Evolutionary conservation across 257 asterid species (phyloP).

Genomic region (Eucommia ulmoides): DNA sequence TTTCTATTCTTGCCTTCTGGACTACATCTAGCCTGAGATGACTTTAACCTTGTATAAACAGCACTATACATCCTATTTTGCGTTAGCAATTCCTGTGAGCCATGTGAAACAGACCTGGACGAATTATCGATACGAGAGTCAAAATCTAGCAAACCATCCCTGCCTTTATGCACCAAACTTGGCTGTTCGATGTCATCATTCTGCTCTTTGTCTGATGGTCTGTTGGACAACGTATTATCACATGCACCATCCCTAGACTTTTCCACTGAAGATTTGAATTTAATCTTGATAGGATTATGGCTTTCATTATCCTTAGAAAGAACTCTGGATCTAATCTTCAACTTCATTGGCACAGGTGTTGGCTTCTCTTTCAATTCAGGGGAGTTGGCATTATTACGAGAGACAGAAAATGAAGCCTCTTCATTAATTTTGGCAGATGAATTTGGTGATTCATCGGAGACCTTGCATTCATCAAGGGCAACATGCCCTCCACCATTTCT

Average conservation of each 20-base stretch:
- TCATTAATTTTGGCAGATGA: constrained; percentile 20
- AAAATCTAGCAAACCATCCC: constrained; percentile 17
- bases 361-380: constrained; percentile 28
- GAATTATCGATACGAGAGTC: constrained; percentile 28
- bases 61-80: constrained; percentile 59
- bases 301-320: constrained; percentile 31
- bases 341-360: constrained; percentile 35
- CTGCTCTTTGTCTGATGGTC: constrained; percentile 11
- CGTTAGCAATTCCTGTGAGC: constrained; percentile 35
- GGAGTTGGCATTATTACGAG: constrained; percentile 19
- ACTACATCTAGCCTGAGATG: constrained; percentile 39
- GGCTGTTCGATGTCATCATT: constrained; percentile 20
- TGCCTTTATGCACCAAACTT: constrained; percentile 24
- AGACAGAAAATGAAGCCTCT: constrained; percentile 18
- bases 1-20: constrained; percentile 30
- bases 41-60: constrained; percentile 72
- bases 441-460: constrained; percentile 21
- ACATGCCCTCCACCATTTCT: constrained; percentile 17
- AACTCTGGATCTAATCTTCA: constrained; percentile 49
- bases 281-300: constrained; percentile 19
- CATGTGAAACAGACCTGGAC: constrained; percentile 32
- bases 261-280: constrained; percentile 21
- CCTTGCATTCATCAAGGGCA: constrained; percentile 16
- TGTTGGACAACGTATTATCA: constrained; percentile 17
- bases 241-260: constrained; percentile 19